Evolutionary conservation across 495 filamentous ascomycete species (phyloP), one percentile per base, ranked within the genome.

Genomic region (Talaromyces wortmannii): DNA sequence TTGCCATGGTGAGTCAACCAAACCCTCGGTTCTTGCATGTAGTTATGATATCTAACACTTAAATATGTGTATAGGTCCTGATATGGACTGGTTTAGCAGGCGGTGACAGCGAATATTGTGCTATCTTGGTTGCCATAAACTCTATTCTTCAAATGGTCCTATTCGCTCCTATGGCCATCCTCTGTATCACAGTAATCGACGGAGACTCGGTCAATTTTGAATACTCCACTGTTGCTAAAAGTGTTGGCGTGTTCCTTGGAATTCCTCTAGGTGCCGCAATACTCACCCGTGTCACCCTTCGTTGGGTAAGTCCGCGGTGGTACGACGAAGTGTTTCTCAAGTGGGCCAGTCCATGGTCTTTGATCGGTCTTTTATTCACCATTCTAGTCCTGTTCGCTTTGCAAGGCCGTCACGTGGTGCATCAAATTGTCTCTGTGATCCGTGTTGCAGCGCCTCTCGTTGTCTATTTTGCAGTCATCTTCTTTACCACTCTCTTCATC

Each of bases 101-200:
- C 5, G 91, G 91, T 11, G 86, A 95, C 59, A 71, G 60, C 23
- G 87, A 94, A 59, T 95, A 95, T 71, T 96, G 91, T 67, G 91
- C 91, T 32, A 89, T 96, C 57, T 83, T 96, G 3, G 91, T 95
- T 0, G 91, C 91, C 36, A 68, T 96, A 61, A 96, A 96, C 67
- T 92, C 90, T 0, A 63, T 95, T 23, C 74, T 96, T 7, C 91
- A 96, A 57, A 95, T 96, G 69, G 81, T 95, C 3, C 74, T 96
- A 5, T 96, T 87, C 60, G 91, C 91, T 0, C 91, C 91, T 0
- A 65, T 95, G 6, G 83, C 87, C 1, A 65, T 95, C 49, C 79
- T 95, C 57, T 96, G 90, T 71, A 83, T 95, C 63, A 71, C 77
- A 30, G 73, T 91, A 52, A 85, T 94, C 63, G 82, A 82, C 61